Evolutionary conservation across 768 basidiomycete species (phyloP).

Genomic region (Podaxis carcinomalis): DNA sequence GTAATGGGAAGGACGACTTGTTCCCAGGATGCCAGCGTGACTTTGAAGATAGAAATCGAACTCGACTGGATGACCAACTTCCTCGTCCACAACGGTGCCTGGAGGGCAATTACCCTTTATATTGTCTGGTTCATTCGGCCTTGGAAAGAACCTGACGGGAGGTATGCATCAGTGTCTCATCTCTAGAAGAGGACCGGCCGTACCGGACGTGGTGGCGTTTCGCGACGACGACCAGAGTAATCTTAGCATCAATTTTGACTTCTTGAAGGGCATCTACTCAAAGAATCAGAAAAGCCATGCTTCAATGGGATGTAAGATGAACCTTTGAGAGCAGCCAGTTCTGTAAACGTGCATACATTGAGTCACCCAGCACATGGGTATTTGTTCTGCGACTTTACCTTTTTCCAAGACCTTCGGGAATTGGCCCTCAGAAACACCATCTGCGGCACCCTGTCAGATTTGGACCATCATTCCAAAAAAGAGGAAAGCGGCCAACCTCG

Average conservation of each 20-base stretch:
- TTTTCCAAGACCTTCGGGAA: slow-evolving; percentile 47
- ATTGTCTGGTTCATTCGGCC: slow-evolving; percentile 13
- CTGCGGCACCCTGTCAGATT: slow-evolving; percentile 18
- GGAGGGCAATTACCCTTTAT: slow-evolving; percentile 73
- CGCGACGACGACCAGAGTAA: slow-evolving; percentile 79
- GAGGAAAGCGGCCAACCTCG: slow-evolving; percentile 39
- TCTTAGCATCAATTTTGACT: slow-evolving; percentile 50
- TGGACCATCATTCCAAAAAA: slow-evolving; percentile 1
- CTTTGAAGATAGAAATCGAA: slow-evolving; percentile 78
- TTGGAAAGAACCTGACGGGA: slow-evolving; percentile 10
- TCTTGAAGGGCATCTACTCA: slow-evolving; percentile 60
- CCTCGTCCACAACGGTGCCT: slow-evolving; percentile 73
- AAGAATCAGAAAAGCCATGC: neutral
- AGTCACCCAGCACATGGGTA: slow-evolving; percentile 9
- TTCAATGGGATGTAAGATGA: neutral
- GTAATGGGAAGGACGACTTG: slow-evolving; percentile 50
- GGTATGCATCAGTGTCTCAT: neutral
- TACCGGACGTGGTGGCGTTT: slow-evolving; percentile 66
- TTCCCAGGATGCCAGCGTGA: slow-evolving; percentile 75
- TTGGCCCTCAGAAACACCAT: slow-evolving; percentile 49
- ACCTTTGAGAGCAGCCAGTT: slow-evolving; percentile 61
- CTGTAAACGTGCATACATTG: slow-evolving; percentile 24
- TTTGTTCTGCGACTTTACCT: slow-evolving; percentile 31
- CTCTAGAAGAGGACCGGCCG: neutral
- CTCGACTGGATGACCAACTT: slow-evolving; percentile 65